A percentile compares a stretch with the other conserved stretches of the same genome.
Conservation (phyloP, 495 filamentous ascomycete species). For the Aspergillus haitiensis region DNA sequence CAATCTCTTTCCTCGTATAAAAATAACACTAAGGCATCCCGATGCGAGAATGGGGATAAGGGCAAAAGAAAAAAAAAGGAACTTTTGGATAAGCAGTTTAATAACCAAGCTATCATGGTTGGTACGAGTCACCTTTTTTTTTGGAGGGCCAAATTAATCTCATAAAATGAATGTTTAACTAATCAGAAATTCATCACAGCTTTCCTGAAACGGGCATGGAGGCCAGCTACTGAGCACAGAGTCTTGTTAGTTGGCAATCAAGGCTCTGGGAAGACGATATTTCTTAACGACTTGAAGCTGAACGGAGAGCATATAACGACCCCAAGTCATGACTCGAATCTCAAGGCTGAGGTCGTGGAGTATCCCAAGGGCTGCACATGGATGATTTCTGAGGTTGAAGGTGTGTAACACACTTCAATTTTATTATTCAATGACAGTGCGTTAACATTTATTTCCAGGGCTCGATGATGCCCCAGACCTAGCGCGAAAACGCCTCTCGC, state of each 20-base stretch:
- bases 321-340: background rate
- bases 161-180: background rate
- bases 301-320: background rate
- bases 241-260: conserved; percentile 4
- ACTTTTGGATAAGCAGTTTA: background rate
- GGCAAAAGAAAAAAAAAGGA: background rate
- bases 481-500: background rate
- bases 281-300: background rate
- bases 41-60: background rate
- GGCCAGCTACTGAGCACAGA: background rate
- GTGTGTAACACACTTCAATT: background rate
- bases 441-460: background rate
- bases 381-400: conserved; percentile 1
- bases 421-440: too few relatives aligned
- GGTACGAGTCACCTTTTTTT: too few relatives aligned
- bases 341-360: background rate
- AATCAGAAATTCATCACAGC: background rate
- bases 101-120: too few relatives aligned
- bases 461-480: background rate
- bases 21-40: background rate
- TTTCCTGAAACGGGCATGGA: conserved; percentile 1
- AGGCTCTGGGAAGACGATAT: conserved; percentile 4
- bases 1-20: background rate
- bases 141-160: too few relatives aligned
- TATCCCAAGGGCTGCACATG: background rate